Base-by-base conservation (phyloP, 441 rosid species). In the Isatis lusitanica region DNA sequence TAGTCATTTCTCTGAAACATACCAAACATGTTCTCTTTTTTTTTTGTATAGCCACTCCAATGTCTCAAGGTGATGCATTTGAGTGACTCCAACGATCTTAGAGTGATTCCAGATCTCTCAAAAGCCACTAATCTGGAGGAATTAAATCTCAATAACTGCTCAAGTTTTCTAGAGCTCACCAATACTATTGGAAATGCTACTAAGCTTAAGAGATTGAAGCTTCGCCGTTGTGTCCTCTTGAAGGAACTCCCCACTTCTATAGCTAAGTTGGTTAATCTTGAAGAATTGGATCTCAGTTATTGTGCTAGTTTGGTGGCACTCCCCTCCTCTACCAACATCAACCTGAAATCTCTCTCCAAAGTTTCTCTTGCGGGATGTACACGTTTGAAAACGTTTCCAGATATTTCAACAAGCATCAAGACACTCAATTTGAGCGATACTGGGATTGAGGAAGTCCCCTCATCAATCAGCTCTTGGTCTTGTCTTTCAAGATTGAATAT, bases 231-330 rank as follows among this genome's bases (percentile, higher is more conserved):
- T 36, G 10, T 1, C n/a, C 63, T 73, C 15, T 42, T 80, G 46
- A 17, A n/a, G 15, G 47, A 48, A 5, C 66, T 82, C 36, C 74
- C 74, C 0, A 36, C 59, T 9, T 60, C 50, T 24, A 60, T 71
- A 8, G 48, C 67, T 17, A 26, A 5, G 11, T 2, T 35, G 18
- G 9, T 21, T 21, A 47, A 44, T 66, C 69, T 76, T 2, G 69
- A 78, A 42, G 4, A 17, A 15, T 21, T 83, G 9, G 40, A 74
- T 6, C 82, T 85, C 12, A 70, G 62, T 13, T 26, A 80, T 35
- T 26, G 28, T 24, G 53, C 17, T 5, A 47, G 24, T 3, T 47
- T 47, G 53, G 53, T 47, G 53, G 17, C 53, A 17, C 53, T 47
- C 53, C 53, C 53, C 26, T 47, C 53, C 26, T 47, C 26, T 47